Evolutionary conservation across 129 eudicot species (phyloP).

Genomic region (carrot (Daucus carota)): DNA sequence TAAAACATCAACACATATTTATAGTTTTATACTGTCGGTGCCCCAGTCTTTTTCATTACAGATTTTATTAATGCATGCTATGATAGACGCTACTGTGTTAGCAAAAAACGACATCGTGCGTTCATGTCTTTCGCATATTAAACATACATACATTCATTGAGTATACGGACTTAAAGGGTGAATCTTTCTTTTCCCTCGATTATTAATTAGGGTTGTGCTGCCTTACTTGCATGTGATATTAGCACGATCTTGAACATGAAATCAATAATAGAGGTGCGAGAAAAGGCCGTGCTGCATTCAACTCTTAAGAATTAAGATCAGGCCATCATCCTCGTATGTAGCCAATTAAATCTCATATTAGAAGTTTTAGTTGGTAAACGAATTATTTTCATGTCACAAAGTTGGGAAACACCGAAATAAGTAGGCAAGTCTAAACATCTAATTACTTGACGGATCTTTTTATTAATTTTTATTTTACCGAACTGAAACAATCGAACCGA

Average conservation of each 20-base stretch:
- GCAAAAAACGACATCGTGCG: constrained; percentile 2
- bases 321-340: no score
- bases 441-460: no score
- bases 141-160: neutral
- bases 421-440: no score
- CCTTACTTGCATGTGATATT: neutral
- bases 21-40: constrained; percentile 12
- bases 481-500: no score
- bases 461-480: no score
- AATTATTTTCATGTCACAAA: no score
- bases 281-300: neutral
- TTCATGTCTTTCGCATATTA: neutral
- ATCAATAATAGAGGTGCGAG: neutral
- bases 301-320: neutral
- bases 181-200: neutral
- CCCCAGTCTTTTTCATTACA: neutral
- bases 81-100: neutral
- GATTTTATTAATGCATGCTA: neutral
- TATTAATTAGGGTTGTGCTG: neutral
- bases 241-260: constrained; percentile 4
- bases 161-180: neutral
- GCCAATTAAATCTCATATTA: no score
- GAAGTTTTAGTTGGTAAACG: no score
- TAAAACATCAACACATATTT: neutral
- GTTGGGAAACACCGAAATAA: no score